phyloP scores from a whole-genome alignment of 164 flowering plant species.

The Malania oleifera region DNA sequence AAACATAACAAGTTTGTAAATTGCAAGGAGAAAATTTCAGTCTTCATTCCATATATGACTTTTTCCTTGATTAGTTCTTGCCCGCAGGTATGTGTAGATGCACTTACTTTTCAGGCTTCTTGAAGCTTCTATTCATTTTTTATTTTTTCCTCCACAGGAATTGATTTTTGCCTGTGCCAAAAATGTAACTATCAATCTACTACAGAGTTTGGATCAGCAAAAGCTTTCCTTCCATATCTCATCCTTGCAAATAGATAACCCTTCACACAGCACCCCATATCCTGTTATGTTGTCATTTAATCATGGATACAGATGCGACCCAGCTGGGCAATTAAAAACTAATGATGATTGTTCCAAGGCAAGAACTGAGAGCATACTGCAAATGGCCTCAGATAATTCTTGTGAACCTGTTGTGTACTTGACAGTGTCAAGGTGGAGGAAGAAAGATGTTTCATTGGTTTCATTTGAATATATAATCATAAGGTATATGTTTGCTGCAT shows the following conservation, averaged over 20 bases:
- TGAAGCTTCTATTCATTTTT: slow-evolving; percentile 1
- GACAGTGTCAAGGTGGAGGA: slow-evolving; percentile 76
- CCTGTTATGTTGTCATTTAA: slow-evolving; percentile 83
- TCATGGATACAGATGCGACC: slow-evolving; percentile 36
- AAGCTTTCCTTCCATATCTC: slow-evolving; percentile 54
- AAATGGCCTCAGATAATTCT: slow-evolving; percentile 27
- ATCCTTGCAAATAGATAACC: slow-evolving; percentile 88
- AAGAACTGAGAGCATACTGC: slow-evolving; percentile 23
- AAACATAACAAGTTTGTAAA: slow-evolving; percentile 28
- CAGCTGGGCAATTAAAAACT: slow-evolving; percentile 20
- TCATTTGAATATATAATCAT: slow-evolving; percentile 73
- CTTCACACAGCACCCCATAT: slow-evolving; percentile 55
- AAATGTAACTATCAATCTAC: slow-evolving; percentile 46
- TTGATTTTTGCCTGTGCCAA: slow-evolving; percentile 73
- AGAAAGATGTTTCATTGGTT: slow-evolving; percentile 54
- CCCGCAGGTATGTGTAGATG: slow-evolving; percentile 51
- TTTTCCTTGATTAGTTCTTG: slow-evolving; percentile 68
- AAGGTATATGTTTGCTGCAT: slow-evolving; percentile 40
- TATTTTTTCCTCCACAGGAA: slow-evolving; percentile 64
- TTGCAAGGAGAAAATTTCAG: slow-evolving; percentile 55
- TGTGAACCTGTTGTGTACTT: slow-evolving; percentile 57
- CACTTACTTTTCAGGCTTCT: neutral
- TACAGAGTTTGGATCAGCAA: slow-evolving; percentile 75
- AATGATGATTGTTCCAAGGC: slow-evolving; percentile 30
- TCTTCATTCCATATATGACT: slow-evolving; percentile 58